Conservation (phyloP, 2,329 filamentous ascomycete species). For the Xylariaceae sp. region DNA sequence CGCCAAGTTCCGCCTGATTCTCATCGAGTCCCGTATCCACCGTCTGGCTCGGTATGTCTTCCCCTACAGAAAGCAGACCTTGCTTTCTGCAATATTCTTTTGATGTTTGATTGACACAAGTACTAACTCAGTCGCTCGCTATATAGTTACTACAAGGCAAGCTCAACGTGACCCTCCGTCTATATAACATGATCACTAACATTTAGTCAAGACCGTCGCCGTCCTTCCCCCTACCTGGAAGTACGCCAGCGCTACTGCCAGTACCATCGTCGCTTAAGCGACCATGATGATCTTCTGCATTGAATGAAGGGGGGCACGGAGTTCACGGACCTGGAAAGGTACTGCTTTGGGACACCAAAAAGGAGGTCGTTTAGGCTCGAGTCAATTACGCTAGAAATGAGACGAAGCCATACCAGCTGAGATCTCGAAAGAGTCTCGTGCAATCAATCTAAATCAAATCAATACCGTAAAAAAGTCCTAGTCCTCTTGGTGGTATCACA, state of each 20-base stretch:
- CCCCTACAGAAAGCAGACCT: too few relatives aligned
- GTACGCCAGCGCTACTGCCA: slow-evolving; percentile 97
- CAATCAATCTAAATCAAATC: slow-evolving; percentile 11
- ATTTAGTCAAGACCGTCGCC: slow-evolving; percentile 55
- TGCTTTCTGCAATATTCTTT: too few relatives aligned
- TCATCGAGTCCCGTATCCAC: slow-evolving; percentile 99
- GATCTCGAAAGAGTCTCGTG: slow-evolving; percentile 19
- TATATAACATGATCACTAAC: slow-evolving; percentile 7
- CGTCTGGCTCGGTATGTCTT: slow-evolving; percentile 79
- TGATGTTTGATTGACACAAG: not conserved
- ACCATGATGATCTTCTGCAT: slow-evolving; percentile 20
- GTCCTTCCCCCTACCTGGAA: slow-evolving; percentile 89
- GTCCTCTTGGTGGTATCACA: too few relatives aligned
- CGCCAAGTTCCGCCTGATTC: slow-evolving; percentile 99
- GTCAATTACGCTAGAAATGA: slow-evolving; percentile 23
- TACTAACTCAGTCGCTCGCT: slow-evolving; percentile 11
- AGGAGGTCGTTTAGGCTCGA: slow-evolving; percentile 17
- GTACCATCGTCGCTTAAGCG: slow-evolving; percentile 83
- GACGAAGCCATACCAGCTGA: slow-evolving; percentile 11
- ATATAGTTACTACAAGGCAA: slow-evolving; percentile 20
- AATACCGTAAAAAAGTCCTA: too few relatives aligned
- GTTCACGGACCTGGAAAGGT: slow-evolving; percentile 29
- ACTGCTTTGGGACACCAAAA: slow-evolving; percentile 27
- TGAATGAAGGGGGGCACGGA: slow-evolving; percentile 27
- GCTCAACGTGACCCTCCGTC: not conserved